These are phyloP conservation scores for Colletotrichum truncatum DNA, from an alignment of 2,329 filamentous ascomycete genomes.

Conservation along the genomic window DNA sequence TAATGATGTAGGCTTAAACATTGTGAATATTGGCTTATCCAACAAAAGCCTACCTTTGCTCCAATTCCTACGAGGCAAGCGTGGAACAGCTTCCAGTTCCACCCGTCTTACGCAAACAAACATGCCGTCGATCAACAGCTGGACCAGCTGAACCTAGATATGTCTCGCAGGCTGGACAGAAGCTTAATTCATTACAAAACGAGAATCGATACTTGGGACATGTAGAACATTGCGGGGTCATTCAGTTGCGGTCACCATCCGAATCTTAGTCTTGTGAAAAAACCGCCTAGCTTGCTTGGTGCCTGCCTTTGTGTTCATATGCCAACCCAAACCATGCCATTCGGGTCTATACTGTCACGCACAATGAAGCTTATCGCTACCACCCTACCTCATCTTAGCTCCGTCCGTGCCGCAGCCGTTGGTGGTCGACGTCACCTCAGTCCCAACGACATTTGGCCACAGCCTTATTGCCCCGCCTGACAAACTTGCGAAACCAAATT, in stretches of 20 bases:
- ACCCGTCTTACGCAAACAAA: background rate
- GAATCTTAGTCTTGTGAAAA: background rate
- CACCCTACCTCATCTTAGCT: background rate
- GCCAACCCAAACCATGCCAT: slow-evolving; percentile 1
- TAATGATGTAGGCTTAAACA: background rate
- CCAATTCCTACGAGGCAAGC: background rate
- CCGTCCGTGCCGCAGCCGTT: slow-evolving; percentile 19
- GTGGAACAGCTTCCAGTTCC: background rate
- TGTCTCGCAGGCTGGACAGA: slow-evolving; percentile 1
- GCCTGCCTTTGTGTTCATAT: background rate
- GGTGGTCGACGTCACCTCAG: slow-evolving; percentile 19
- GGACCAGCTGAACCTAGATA: background rate
- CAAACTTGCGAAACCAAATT: background rate
- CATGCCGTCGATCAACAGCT: background rate
- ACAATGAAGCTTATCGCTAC: slow-evolving; percentile 18
- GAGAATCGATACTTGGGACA: background rate
- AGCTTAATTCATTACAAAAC: background rate
- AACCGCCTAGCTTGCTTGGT: background rate
- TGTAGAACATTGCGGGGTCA: background rate
- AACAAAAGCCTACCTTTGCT: background rate
- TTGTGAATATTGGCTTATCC: background rate
- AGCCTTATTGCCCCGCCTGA: slow-evolving; percentile 16
- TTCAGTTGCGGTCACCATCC: background rate
- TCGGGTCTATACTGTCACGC: slow-evolving; percentile 14
- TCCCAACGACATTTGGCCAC: background rate